phyloP scores from a whole-genome alignment of 306 rosid species.

The Aeschynomene evenia region DNA sequence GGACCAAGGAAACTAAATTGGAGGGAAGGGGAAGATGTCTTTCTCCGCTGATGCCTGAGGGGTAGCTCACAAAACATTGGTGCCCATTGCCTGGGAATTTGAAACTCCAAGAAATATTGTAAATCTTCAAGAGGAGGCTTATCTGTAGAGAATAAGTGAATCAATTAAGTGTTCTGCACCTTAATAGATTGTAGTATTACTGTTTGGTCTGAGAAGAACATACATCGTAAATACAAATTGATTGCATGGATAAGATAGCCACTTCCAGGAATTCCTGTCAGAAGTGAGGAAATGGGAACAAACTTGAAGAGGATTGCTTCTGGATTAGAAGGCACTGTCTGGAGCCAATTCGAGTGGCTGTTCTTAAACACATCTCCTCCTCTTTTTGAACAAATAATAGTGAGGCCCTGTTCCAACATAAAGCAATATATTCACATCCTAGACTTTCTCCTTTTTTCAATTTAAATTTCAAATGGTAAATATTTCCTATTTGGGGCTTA shows the following conservation, averaged over 20 bases:
- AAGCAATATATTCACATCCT: conserved; percentile 22
- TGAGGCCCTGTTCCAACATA: conserved; percentile 72
- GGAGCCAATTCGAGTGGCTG: conserved; percentile 89
- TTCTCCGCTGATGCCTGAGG: conserved; percentile 73
- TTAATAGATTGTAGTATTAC: background rate
- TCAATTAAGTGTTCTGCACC: conserved; percentile 14
- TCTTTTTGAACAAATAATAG: conserved; percentile 77
- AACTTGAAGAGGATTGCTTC: conserved; percentile 92
- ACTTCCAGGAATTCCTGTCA: conserved; percentile 91
- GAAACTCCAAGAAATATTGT: conserved; percentile 90
- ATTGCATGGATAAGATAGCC: conserved; percentile 98
- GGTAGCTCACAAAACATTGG: conserved; percentile 96
- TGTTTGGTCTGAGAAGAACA: conserved; percentile 28
- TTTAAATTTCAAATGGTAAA: conserved; percentile 21
- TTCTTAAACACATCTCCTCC: conserved; percentile 83
- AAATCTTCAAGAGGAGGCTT: conserved; percentile 83
- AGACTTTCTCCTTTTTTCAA: background rate
- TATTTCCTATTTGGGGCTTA: conserved; percentile 47
- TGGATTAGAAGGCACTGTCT: conserved; percentile 85
- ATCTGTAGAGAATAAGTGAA: conserved; percentile 50
- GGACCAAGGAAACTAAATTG: conserved; percentile 84
- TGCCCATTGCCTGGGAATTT: conserved; percentile 98
- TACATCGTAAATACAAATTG: conserved; percentile 95
- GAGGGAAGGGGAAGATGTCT: conserved; percentile 59
- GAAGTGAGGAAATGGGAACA: conserved; percentile 91